Evolutionary conservation across 805 yeast species (phyloP), one percentile per base, ranked within the genome.

Genomic region (Yamadazyma olivae): DNA sequence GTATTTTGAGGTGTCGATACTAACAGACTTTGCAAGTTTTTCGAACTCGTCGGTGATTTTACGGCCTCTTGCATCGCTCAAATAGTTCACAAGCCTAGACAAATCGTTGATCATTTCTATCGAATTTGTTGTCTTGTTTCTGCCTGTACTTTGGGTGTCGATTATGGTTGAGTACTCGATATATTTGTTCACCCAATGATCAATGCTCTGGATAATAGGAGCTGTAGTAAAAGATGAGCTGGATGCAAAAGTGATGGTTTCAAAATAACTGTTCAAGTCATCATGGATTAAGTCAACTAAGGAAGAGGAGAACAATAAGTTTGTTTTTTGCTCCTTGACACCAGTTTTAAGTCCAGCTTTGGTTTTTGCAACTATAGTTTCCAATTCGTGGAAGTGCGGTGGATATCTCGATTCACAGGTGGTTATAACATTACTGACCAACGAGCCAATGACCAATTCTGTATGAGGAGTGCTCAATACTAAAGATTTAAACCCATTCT

Each of bases 231-330:
- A 15, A 7, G 17, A n/a, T 7, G 8, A 7, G 8, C 6, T 25
- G 28, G 28, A 7, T n/a, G 28, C 8, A 25, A n/a, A 6, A 2
- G 46, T 32, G 0, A 51, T 27, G 10, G 33, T 28, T 10, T 44
- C 40, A 20, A 64, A 53, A 37, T 67, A 67, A 7, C 36, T 25
- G 14, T 53, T 54, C 31, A 62, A 43, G 35, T 62, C 55, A 8
- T 38, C 37, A 24, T 61, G 64, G 34, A 64, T 57, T 16, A 56
- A 33, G 3, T 41, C 46, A 3, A 54, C 45, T 26, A 59, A 37
- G 10, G 51, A 51, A 4, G 36, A 18, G 19, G 30, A 0, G 61
- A 42, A 39, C 15, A 56, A 54, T 9, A 51, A 35, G 27, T 16
- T 14, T 5, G 19, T 22, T 31, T 9, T 9, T 17, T 17, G 13